Conservation (phyloP, 2,329 filamentous ascomycete species). For the Cadophora malorum region DNA sequence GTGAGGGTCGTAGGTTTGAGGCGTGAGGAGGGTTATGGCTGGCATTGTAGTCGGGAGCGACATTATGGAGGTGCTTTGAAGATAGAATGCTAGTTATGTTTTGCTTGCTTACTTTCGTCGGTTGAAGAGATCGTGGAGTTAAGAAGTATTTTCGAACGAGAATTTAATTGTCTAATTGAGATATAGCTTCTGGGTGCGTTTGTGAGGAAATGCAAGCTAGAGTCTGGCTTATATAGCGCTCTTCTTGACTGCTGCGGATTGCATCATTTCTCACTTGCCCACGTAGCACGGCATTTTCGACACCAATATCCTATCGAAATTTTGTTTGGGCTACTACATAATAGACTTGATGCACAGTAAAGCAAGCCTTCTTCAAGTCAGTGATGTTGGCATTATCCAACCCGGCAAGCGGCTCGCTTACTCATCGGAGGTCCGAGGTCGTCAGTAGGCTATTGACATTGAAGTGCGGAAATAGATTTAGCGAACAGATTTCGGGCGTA, state of each 20-base stretch:
- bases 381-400: not conserved
- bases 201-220: no score
- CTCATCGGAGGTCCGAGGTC: not conserved
- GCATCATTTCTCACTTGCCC: no score
- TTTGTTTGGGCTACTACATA: no score
- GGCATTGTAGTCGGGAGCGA: slow-evolving; percentile 20
- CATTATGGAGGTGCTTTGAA: not conserved
- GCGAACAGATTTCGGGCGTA: no score
- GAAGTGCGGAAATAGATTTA: not conserved
- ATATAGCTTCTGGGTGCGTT: no score
- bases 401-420: slow-evolving; percentile 1
- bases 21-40: slow-evolving; percentile 21
- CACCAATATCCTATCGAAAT: not conserved
- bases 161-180: not conserved
- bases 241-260: no score
- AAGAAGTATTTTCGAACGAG: no score
- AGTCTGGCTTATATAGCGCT: no score
- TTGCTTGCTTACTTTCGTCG: not conserved
- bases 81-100: not conserved
- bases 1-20: slow-evolving; percentile 18
- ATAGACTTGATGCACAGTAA: no score
- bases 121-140: no score
- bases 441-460: not conserved
- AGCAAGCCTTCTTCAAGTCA: not conserved
- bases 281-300: not conserved